Percentiles rank a stretch among this genome's conserved stretches.
These are phyloP conservation scores for Fragilariopsis cylindrus DNA, from an alignment of 108 stramenopile genomes.

Conservation along the genomic window DNA sequence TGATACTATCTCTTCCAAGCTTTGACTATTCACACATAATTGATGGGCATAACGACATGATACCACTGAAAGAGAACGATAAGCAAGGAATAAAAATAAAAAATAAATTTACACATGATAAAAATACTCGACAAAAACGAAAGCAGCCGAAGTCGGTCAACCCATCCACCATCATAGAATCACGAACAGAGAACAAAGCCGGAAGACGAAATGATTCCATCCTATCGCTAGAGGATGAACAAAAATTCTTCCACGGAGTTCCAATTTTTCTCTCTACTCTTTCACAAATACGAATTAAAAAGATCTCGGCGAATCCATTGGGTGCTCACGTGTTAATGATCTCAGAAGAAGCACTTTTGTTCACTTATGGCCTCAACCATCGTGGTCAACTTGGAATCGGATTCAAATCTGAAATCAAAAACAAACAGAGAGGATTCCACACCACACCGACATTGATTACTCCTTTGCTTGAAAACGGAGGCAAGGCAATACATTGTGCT, in stretches of 20 bases:
- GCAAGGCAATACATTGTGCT: slow-evolving; percentile 76
- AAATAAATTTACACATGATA: neutral
- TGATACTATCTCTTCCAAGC: slow-evolving; percentile 44
- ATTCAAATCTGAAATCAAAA: slow-evolving; percentile 26
- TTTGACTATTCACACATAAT: slow-evolving; percentile 65
- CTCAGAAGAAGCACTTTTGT: slow-evolving; percentile 76
- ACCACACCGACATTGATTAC: slow-evolving; percentile 72
- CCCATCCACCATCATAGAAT: slow-evolving; percentile 28
- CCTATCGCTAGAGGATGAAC: neutral
- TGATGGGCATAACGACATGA: slow-evolving; percentile 44
- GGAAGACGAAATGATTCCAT: neutral
- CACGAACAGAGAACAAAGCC: slow-evolving; percentile 28
- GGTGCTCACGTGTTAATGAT: slow-evolving; percentile 80
- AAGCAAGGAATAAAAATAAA: slow-evolving; percentile 3
- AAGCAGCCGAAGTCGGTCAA: neutral
- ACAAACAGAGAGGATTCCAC: slow-evolving; percentile 29
- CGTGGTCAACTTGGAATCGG: slow-evolving; percentile 82
- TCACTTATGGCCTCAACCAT: slow-evolving; percentile 75
- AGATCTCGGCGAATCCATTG: slow-evolving; percentile 75
- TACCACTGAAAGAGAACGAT: slow-evolving; percentile 8
- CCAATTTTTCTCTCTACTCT: slow-evolving; percentile 68
- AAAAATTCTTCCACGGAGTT: slow-evolving; percentile 58
- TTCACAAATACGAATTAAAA: slow-evolving; percentile 64
- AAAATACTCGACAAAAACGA: slow-evolving; percentile 12
- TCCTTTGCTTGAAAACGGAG: slow-evolving; percentile 80